Evolutionary conservation across 208 protist species (phyloP), one percentile per base, ranked within the genome.

Genomic region (Crithidia brevicula): DNA sequence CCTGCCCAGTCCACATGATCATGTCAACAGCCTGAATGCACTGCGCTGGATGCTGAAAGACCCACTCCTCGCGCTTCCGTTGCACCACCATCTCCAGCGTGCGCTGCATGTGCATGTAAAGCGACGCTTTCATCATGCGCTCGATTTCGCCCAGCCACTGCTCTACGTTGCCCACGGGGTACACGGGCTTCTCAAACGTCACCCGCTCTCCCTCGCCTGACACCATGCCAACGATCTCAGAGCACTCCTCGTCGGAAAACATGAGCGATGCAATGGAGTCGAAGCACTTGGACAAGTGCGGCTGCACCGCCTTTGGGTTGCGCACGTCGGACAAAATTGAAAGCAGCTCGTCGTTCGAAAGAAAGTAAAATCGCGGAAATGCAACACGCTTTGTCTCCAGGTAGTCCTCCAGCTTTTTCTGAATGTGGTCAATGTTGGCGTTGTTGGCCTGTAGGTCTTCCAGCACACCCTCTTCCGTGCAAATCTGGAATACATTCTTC

Each of bases 271-370:
- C 84, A 52, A 99, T 98, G 18, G 92, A 97, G 72, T 98, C 97
- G 74, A 99, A 99, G 79, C 95, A 98, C 82, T 99, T 98, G 27
- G 82, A 81, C 74, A 99, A 73, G 72, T 99, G 96, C 28, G 96
- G 97, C 83, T 99, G 97, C 20, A 99, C 96, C 28, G 95, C 83
- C 56, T 89, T 86, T 0, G 97, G 97, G 74, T 99, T 98, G 38
- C 95, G 91, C 33, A 98, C 97, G 70, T 99, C 97, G 11, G 97
- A 97, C 27, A 99, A 82, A 73, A 99, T 99, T 34, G 98, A 97
- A 25, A 99, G 89, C 51, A 99, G 82, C 80, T 99, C 98, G 82
- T 99, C 98, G 81, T 99, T 98, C 31, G 97, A 99, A 7, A 99
- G 79, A 79, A 99, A 99, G 81, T 98, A 99, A 79, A 99, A 99